Base-by-base conservation (phyloP, 75 land plant genomes). In the Larix kaempferi region DNA sequence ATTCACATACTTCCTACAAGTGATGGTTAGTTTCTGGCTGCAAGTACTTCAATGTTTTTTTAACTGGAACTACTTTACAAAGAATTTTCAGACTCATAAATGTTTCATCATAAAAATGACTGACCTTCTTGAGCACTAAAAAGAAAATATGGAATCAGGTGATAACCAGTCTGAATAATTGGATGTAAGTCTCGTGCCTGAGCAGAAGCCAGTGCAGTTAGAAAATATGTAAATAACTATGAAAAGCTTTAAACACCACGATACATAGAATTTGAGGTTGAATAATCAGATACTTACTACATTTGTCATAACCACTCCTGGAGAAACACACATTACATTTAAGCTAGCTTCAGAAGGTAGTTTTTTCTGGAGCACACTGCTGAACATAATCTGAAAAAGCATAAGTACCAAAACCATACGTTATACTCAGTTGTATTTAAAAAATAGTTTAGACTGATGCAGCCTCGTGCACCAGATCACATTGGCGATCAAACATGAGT, bases 281-380 rank as follows among this genome's bases (percentile, higher is more conserved):
- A 19, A 25, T 52, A 17, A 78, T 37, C 49, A 76, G 39, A 82
- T 19, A 78, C 93, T 78, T 83, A 98, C 99, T 82, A 93, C 94
- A 84, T 93, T 93, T 78, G 95, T 91, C 26, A 84, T 83, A 75
- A 98, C 96, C 72, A 93, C 84, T 33, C 99, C 99, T 56, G 99
- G 99, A 76, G 93, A 90, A 27, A 90, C 91, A 79, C 92, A 89
- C 12, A 90, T 78, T 19, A 98, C 88, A 84, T 71, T 86, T 29
- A 98, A 75, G 19, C 94, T 92, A 77, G 98, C 88, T 83, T 98
- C 98, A 69, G 80, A 79, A 76, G 99, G 99, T 65, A 98, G 74
- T 57, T 85, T 83, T 78, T 81, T 89, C 59, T 91, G 89, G 25
- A 98, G 91, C 61, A 91, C 77, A 78, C 95, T 89, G 87, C 88